Percentiles rank a stretch among this genome's conserved stretches.
Evolutionary conservation across 2,329 filamentous ascomycete genomes (phyloP).

Genomic region (Diaporthe australafricana): DNA sequence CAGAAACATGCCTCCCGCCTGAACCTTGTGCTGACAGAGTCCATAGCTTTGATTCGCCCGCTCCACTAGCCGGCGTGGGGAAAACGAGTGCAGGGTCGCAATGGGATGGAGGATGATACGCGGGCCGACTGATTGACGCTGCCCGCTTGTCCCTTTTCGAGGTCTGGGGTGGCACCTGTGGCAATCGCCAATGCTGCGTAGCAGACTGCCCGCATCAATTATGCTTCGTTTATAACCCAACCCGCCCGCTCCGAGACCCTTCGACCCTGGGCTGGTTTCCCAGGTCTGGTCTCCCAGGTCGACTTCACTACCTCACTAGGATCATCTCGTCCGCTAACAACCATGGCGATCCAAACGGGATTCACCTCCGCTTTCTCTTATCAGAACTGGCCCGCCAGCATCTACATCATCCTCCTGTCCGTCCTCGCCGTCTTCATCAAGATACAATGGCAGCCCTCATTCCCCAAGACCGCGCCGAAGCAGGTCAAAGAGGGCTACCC

Average conservation of each 20-base stretch:
- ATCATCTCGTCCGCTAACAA: not conserved
- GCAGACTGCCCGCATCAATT: not conserved
- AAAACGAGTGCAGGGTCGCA: not conserved
- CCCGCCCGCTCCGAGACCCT: not conserved
- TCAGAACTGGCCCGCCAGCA: conserved; percentile 39
- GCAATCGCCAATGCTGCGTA: not conserved
- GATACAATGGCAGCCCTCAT: conserved; percentile 41
- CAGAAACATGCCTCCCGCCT: not conserved
- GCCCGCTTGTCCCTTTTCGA: conserved; percentile 3
- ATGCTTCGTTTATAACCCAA: not conserved
- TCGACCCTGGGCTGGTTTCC: too few relatives aligned
- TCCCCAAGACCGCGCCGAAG: conserved; percentile 44
- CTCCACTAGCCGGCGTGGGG: not conserved
- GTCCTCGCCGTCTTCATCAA: conserved; percentile 37
- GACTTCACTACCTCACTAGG: not conserved
- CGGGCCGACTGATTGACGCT: not conserved
- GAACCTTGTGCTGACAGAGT: not conserved
- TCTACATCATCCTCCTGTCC: conserved; percentile 41
- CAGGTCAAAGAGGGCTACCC: conserved; percentile 39
- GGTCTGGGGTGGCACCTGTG: not conserved
- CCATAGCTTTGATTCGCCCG: not conserved
- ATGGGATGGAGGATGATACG: not conserved
- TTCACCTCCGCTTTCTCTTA: not conserved
- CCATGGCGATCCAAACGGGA: conserved; percentile 5
- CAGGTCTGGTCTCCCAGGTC: not conserved